Conservation (phyloP, 1,284 basidiomycete genomes). For the Tilletia walkeri region DNA sequence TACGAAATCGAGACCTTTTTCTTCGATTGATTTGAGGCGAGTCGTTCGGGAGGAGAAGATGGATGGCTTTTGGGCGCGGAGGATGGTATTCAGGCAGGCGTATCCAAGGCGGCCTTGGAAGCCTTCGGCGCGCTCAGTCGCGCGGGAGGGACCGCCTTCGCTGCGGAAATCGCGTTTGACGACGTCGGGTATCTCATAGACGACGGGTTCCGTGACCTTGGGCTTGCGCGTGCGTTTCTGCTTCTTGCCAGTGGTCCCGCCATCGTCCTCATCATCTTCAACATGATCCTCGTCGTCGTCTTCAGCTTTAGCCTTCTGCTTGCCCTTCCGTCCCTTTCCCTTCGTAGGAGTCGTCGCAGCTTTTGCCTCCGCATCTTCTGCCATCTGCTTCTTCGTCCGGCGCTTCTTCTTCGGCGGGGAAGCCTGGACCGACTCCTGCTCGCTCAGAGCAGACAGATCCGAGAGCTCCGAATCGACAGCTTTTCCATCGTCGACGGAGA, state of each 20-base stretch:
- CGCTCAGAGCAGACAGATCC: slow-evolving; percentile 2
- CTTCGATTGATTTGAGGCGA: slow-evolving; percentile 64
- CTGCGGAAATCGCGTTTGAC: slow-evolving; percentile 36
- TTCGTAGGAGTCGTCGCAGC: neutral
- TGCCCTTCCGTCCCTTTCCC: neutral
- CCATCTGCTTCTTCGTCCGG: neutral
- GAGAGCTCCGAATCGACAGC: neutral
- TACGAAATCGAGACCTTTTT: slow-evolving; percentile 68
- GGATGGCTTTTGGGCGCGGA: slow-evolving; percentile 69
- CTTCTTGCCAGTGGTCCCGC: neutral
- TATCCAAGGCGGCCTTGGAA: slow-evolving; percentile 60
- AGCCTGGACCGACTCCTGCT: neutral
- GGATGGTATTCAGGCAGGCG: slow-evolving; percentile 79
- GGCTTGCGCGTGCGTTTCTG: slow-evolving; percentile 53
- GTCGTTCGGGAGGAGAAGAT: slow-evolving; percentile 75
- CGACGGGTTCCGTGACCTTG: slow-evolving; percentile 63
- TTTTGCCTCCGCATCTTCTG: neutral
- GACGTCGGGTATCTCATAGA: slow-evolving; percentile 68
- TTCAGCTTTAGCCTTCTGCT: slow-evolving; percentile 7
- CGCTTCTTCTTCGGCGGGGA: slow-evolving; percentile 3
- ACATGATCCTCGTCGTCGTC: neutral
- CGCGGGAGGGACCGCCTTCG: slow-evolving; percentile 33
- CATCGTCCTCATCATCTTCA: neutral
- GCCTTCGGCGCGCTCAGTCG: slow-evolving; percentile 31
- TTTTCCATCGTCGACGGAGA: neutral